Evolutionary conservation across 352 stramenopile species (phyloP).

Genomic region (Elongisporangium senticosum): DNA sequence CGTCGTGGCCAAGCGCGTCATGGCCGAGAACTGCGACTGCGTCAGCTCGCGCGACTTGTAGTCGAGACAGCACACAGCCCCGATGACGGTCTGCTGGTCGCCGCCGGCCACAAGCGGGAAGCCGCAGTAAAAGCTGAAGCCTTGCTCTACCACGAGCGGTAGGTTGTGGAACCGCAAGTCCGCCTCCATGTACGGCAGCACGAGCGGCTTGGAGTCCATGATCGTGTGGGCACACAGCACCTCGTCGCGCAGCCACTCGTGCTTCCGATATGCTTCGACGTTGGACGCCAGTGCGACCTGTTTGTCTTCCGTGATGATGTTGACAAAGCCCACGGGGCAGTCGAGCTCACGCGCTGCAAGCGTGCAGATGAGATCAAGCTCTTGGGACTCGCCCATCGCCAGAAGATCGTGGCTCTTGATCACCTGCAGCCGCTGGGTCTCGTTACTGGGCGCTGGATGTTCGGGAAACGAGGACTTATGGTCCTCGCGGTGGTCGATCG

Average conservation of each 20-base stretch:
- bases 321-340: slow-evolving; percentile 47
- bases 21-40: slow-evolving; percentile 25
- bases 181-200: slow-evolving; percentile 46
- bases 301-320: slow-evolving; percentile 34
- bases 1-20: slow-evolving; percentile 17
- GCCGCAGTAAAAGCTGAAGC: slow-evolving; percentile 69
- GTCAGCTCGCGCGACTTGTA: slow-evolving; percentile 14
- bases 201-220: slow-evolving; percentile 48
- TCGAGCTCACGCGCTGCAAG: slow-evolving; percentile 48
- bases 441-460: slow-evolving; percentile 30
- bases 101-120: slow-evolving; percentile 43
- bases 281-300: slow-evolving; percentile 41
- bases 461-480: slow-evolving; percentile 8
- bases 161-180: slow-evolving; percentile 62
- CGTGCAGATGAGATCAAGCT: slow-evolving; percentile 60
- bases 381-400: slow-evolving; percentile 41
- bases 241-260: slow-evolving; percentile 38
- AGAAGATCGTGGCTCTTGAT: slow-evolving; percentile 33
- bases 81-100: slow-evolving; percentile 18
- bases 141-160: slow-evolving; percentile 19
- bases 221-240: slow-evolving; percentile 67
- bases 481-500: slow-evolving; percentile 15
- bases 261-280: slow-evolving; percentile 1
- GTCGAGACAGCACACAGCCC: slow-evolving; percentile 23
- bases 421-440: slow-evolving; percentile 23